Evolutionary conservation across 129 eudicot genomes (phyloP).

Genomic region (Escallonia rubra): DNA sequence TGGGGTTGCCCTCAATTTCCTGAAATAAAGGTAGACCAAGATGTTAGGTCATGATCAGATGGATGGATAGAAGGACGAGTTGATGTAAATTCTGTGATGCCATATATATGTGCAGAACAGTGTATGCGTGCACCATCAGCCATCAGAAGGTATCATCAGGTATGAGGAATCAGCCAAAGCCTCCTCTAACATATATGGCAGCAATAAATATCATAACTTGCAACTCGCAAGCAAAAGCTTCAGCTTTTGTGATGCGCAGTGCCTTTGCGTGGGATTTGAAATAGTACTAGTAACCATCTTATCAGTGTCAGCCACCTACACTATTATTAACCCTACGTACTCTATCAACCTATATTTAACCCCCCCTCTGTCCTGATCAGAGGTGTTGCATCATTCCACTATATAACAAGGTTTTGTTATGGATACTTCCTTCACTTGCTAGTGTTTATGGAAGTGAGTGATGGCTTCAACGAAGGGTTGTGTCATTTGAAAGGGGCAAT

Average conservation of each 20-base stretch:
- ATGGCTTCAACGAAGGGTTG: neutral
- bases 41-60: neutral
- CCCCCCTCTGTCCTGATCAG: neutral
- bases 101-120: too few species aligned
- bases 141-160: too few species aligned
- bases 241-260: neutral
- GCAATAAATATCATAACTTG: neutral
- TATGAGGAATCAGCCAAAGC: too few species aligned
- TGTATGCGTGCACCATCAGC: too few species aligned
- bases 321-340: neutral
- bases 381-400: conserved; percentile 15
- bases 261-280: neutral
- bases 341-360: neutral
- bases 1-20: neutral
- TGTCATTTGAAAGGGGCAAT: neutral
- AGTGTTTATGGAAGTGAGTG: neutral
- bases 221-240: neutral
- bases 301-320: conserved; percentile 15
- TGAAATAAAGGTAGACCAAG: neutral
- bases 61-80: neutral
- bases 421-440: conserved; percentile 13
- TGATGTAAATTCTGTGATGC: too few species aligned
- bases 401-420: conserved; percentile 18
- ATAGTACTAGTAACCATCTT: neutral
- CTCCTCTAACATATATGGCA: too few species aligned